phyloP scores from a whole-genome alignment of 768 basidiomycete species.

The Mycena alexandri region DNA sequence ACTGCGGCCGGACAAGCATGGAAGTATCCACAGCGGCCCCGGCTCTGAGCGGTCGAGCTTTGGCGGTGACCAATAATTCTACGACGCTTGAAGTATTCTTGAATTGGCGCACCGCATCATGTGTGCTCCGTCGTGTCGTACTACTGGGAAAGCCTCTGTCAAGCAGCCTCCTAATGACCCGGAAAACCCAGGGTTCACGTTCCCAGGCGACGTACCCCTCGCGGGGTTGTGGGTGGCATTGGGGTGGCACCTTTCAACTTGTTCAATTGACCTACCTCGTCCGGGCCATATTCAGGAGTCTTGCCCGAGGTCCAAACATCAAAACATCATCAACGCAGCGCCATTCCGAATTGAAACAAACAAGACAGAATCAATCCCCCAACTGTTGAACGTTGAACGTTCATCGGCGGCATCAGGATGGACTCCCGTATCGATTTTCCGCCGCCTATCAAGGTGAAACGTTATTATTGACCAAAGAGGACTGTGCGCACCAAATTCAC shows the following conservation, averaged over 20 bases:
- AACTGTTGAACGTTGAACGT: conserved; percentile 25
- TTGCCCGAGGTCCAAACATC: neutral
- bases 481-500: conserved; percentile 20
- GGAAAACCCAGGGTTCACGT: neutral
- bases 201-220: neutral
- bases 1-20: too few relatives aligned
- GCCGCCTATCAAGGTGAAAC: conserved; percentile 17
- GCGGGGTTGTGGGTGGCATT: conserved; percentile 14
- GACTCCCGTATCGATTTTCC: conserved; percentile 24
- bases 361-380: conserved; percentile 13
- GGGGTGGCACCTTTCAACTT: conserved; percentile 2
- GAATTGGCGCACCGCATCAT: conserved; percentile 8
- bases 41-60: neutral
- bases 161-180: conserved; percentile 3
- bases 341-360: neutral
- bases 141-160: conserved; percentile 16
- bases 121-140: conserved; percentile 7
- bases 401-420: conserved; percentile 23
- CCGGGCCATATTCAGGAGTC: neutral
- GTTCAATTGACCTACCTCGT: neutral
- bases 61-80: conserved; percentile 13
- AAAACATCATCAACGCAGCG: conserved; percentile 18
- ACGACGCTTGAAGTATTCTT: neutral
- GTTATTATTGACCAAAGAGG: conserved; percentile 5
- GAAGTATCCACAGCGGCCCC: neutral